These are phyloP conservation scores for Pythium scleroteichum DNA, from an alignment of 352 stramenopile genomes.

Conservation along the genomic window DNA sequence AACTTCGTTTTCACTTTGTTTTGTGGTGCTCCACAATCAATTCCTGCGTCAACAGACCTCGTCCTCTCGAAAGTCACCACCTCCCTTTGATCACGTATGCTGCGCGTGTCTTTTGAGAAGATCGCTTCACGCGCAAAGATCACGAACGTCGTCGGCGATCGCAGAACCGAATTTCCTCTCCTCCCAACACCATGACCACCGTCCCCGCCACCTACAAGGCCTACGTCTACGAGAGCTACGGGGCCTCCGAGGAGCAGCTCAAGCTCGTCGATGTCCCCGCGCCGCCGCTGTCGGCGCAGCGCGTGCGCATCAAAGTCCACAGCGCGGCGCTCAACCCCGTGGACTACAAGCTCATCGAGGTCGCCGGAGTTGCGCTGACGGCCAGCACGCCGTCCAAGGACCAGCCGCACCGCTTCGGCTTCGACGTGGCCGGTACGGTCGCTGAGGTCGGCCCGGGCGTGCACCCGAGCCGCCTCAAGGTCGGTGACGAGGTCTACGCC, in stretches of 20 bases:
- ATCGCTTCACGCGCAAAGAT: neutral
- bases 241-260: slow-evolving; percentile 1
- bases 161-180: neutral
- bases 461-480: slow-evolving; percentile 9
- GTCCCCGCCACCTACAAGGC: slow-evolving; percentile 21
- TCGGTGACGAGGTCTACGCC: slow-evolving; percentile 22
- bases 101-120: no score
- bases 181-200: slow-evolving; percentile 1
- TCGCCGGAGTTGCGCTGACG: neutral
- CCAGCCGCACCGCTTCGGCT: slow-evolving; percentile 12
- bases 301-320: slow-evolving; percentile 16
- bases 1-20: neutral
- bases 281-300: neutral
- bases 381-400: neutral
- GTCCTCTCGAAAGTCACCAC: slow-evolving; percentile 8
- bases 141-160: neutral
- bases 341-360: slow-evolving; percentile 9
- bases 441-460: slow-evolving; percentile 9
- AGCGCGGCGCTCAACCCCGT: slow-evolving; percentile 12
- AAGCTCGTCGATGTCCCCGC: slow-evolving; percentile 3
- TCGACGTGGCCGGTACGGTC: slow-evolving; percentile 13
- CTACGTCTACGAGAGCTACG: slow-evolving; percentile 16
- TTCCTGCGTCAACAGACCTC: no score
- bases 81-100: no score
- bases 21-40: no score